Evolutionary conservation across 345 rosid genomes (phyloP).

Genomic region (Isatis tinctoria): DNA sequence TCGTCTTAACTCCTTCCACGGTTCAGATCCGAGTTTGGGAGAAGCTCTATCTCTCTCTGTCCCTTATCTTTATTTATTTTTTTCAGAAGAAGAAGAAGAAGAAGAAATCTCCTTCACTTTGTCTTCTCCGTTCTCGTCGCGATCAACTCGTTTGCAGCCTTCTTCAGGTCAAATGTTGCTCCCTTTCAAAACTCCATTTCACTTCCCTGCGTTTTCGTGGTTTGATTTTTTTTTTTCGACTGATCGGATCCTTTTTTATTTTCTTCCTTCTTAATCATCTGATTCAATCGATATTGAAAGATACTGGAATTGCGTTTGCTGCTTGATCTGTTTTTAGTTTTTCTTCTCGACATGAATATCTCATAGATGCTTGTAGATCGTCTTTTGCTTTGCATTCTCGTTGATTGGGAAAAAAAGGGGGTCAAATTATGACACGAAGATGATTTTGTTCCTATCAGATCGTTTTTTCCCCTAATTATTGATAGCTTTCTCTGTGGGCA

Average conservation of each 20-base stretch:
- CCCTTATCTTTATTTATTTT: not conserved
- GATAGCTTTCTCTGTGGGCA: not conserved
- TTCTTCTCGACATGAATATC: not conserved
- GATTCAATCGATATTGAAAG: not conserved
- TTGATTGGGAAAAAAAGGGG: not conserved
- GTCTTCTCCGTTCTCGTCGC: not conserved
- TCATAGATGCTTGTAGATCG: conserved; percentile 21
- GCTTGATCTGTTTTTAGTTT: not conserved
- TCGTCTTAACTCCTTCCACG: not conserved
- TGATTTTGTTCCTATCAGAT: conserved; percentile 1
- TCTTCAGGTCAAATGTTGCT: conserved; percentile 4
- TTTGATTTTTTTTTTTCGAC: not conserved
- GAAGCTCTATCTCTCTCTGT: conserved; percentile 4
- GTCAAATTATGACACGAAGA: not conserved
- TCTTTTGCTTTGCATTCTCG: conserved; percentile 3
- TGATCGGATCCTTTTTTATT: not conserved
- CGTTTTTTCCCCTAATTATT: not conserved
- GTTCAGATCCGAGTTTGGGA: conserved; percentile 24
- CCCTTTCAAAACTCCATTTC: not conserved
- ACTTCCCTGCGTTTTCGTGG: not conserved
- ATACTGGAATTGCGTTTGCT: conserved; percentile 5
- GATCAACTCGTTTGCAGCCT: not conserved
- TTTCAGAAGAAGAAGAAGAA: not conserved
- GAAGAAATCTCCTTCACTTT: conserved; percentile 14
- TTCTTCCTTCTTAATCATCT: not conserved